A percentile compares a stretch with the other conserved stretches of the same genome.
Evolutionary conservation across 2,329 filamentous ascomycete species (phyloP).

Genomic region (Ophiostoma piceae): DNA sequence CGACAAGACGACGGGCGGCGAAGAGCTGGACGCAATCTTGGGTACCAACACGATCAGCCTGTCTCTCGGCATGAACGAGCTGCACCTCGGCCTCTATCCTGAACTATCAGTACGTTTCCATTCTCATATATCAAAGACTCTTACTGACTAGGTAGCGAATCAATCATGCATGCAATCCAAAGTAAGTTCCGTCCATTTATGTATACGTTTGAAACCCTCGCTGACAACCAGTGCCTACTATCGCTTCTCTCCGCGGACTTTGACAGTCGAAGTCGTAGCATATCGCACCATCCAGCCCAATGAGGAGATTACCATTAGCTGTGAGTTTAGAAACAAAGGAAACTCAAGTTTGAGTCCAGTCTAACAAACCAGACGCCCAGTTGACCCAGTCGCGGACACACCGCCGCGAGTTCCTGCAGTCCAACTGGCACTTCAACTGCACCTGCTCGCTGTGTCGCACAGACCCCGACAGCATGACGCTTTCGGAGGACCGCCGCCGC

Average conservation of each 20-base stretch:
- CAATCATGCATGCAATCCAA: slow-evolving; percentile 2
- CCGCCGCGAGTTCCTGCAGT: slow-evolving; percentile 23
- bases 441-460: slow-evolving; percentile 30
- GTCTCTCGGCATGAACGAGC: background rate
- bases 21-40: background rate
- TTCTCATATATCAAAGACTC: background rate
- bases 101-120: background rate
- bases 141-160: background rate
- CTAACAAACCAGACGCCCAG: slow-evolving; percentile 16
- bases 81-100: background rate
- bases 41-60: background rate
- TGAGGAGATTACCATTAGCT: background rate
- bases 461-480: slow-evolving; percentile 23
- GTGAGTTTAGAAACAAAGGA: background rate
- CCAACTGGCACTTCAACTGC: slow-evolving; percentile 31
- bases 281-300: background rate
- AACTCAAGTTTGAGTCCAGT: background rate
- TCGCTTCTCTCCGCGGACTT: background rate
- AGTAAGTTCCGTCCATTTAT: no score
- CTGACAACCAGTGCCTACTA: background rate
- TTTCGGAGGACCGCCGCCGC: slow-evolving; percentile 28
- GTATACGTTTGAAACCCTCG: no score
- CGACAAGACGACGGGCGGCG: background rate
- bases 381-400: slow-evolving; percentile 23
- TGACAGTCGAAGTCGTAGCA: background rate